Base-by-base conservation (phyloP, 2,329 filamentous ascomycete species). In the Fusarium zealandicum region DNA sequence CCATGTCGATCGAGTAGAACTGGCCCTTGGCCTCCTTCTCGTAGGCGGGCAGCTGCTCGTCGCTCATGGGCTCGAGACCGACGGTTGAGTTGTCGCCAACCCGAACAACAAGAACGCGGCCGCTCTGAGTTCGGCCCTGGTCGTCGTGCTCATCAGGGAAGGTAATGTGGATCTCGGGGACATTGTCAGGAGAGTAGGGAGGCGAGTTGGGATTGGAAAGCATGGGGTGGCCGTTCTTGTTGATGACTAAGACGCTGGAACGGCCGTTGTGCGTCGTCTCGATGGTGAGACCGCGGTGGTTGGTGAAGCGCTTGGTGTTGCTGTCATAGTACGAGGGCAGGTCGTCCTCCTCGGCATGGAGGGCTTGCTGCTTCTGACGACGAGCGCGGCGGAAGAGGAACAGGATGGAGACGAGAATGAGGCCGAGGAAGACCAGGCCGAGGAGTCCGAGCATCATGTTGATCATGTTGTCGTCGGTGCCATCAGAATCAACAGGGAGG, bases 111-210 rank as follows among this genome's bases (percentile, higher is more conserved):
- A 99, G 89, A 44, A 98, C 92, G 27, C 93, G 87, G 28, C 93
- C 93, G 63, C 89, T 92, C 78, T 90, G 90, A 67, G 83, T 83
- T 75, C 87, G 91, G 65, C 93, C 93, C 48, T 85, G 79, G 64
- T 92, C 90, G 70, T 97, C 93, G 66, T 96, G 88, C 80, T 98
- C 95, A 68, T 96, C 91, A 13, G 95, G 95, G 80, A 99, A 98
- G 30, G 95, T 98, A 75, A 99, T 96, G 76, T 93, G 92, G 69
- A 99, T 99, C 78, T 98, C 90, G 16, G 95, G 95, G 22, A 98
- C 83, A 64, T 90, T 89, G 74, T 85, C 90, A n/a, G 90, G 88
- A 38, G 89, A 90, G 67, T 89, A 80, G 17, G 93, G 90, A 13
- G 91, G 88, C 59, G 86, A 89, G 55, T 83, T 80, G 27, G 90